A percentile compares a stretch with the other conserved stretches of the same genome.
Evolutionary conservation across 306 rosid species (phyloP).

Genomic region (Cicer cuneatum): DNA sequence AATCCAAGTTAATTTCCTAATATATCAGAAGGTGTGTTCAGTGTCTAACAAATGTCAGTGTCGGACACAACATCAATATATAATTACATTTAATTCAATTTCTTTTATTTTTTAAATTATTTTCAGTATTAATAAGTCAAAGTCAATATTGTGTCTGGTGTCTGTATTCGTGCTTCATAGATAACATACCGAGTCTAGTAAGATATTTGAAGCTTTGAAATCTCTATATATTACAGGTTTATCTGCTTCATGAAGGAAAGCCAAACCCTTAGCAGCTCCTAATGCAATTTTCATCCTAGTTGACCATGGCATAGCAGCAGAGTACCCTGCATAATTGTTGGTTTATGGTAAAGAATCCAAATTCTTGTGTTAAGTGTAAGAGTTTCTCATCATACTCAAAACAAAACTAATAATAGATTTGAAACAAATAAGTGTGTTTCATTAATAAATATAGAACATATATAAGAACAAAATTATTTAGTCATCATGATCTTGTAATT

Average conservation of each 20-base stretch:
- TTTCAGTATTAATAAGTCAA: no score
- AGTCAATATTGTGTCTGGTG: no score
- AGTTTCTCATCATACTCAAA: no score
- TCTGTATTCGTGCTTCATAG: no score
- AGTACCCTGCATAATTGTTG: conserved; percentile 55
- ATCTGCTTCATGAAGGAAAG: conserved; percentile 80
- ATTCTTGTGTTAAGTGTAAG: not conserved
- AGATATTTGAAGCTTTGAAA: conserved; percentile 84
- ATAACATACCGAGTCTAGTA: conserved; percentile 70
- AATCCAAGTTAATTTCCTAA: not conserved
- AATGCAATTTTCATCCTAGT: conserved; percentile 76
- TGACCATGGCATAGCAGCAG: conserved; percentile 79
- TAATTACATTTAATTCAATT: no score
- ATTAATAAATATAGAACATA: not conserved
- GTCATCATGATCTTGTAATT: not conserved
- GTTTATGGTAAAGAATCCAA: conserved; percentile 25
- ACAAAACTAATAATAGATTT: not conserved
- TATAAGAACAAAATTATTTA: conserved; percentile 17
- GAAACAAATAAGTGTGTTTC: not conserved
- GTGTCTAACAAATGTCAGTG: no score
- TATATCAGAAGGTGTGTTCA: not conserved
- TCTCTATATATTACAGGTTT: conserved; percentile 83
- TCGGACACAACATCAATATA: no score
- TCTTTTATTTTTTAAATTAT: no score
- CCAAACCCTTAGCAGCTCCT: conserved; percentile 76